Evolutionary conservation across 805 yeast genomes (phyloP).

Genomic region (Kodamaea neixiangensis): DNA sequence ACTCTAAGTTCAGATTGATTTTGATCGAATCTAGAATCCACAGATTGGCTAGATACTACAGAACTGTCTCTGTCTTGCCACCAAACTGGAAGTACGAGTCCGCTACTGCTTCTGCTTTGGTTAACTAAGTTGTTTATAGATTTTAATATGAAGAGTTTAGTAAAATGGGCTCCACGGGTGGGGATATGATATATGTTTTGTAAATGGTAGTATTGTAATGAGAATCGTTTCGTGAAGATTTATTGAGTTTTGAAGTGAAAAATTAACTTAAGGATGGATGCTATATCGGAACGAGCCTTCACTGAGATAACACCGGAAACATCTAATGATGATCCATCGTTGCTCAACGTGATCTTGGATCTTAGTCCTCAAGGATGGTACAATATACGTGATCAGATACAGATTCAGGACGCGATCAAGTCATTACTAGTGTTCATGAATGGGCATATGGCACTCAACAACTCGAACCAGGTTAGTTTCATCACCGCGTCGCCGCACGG

Average conservation of each 20-base stretch:
- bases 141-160: constrained; percentile 6
- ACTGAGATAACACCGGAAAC: constrained; percentile 32
- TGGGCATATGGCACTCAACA: constrained; percentile 84
- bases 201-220: no score
- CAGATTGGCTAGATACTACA: constrained; percentile 99
- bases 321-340: constrained; percentile 59
- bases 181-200: background rate
- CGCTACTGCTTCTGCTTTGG: constrained; percentile 99
- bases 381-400: constrained; percentile 44
- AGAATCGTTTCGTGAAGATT: no score
- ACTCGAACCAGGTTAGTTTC: constrained; percentile 80
- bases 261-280: constrained; percentile 51
- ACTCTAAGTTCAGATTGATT: constrained; percentile 99
- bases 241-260: background rate
- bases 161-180: background rate
- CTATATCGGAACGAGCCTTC: constrained; percentile 62
- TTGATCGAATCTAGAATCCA: constrained; percentile 99
- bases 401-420: constrained; percentile 60
- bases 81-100: constrained; percentile 99
- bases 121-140: constrained; percentile 65
- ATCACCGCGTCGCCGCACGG: constrained; percentile 74
- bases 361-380: constrained; percentile 73
- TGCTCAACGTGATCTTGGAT: constrained; percentile 77
- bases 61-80: constrained; percentile 98
- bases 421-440: constrained; percentile 76